Base-by-base conservation (phyloP, 495 filamentous ascomycete genomes). In the Antarctomyces pellizariae region DNA sequence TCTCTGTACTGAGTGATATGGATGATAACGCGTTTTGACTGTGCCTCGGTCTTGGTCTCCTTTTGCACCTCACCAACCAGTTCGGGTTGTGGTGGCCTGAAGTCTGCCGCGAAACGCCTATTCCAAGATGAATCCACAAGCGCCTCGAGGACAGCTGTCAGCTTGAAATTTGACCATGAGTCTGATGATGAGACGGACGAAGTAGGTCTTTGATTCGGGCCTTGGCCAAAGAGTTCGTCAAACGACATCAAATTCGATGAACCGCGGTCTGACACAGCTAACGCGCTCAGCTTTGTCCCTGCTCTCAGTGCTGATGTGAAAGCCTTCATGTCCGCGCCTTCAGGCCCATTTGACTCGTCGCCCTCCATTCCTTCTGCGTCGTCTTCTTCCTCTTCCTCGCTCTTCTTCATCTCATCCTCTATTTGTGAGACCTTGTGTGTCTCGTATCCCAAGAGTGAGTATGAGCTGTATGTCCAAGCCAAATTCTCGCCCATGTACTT, bases 1-100 rank as follows among this genome's bases (percentile, higher is more conserved):
- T 86, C 75, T 14, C 65, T 64, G 39, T 78, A 79, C 41, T 92
- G 82, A 36, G 71, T 64, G 6, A 95, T 47, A 25, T 80, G 72
- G 5, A 97, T 50, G 31, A 93, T 77, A 1, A 59, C n/a, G n/a
- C n/a, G n/a, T n/a, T n/a, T n/a, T n/a, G n/a, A n/a, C n/a, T n/a
- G n/a, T n/a, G 34, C 42, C 5, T 17, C 18, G 12, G 36, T 37
- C 18, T 36, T 43, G 22, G 27, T 36, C 2, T 18, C 13, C 10
- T 33, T 38, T 7, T 38, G 31, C 8, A 33, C 20, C 18, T 33
- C 25, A n/a, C 28, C 30, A 10, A 19, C 30, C 8, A 31, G 13
- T 17, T 18, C 13, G 6, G 20, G 16, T 2, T 18, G 6, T 4
- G 21, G 10, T 6, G 25, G 12, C 7, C 6, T 22, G 7, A 22